Conservation (phyloP, 2,329 filamentous ascomycete genomes). For the Epichloe festucae region DNA sequence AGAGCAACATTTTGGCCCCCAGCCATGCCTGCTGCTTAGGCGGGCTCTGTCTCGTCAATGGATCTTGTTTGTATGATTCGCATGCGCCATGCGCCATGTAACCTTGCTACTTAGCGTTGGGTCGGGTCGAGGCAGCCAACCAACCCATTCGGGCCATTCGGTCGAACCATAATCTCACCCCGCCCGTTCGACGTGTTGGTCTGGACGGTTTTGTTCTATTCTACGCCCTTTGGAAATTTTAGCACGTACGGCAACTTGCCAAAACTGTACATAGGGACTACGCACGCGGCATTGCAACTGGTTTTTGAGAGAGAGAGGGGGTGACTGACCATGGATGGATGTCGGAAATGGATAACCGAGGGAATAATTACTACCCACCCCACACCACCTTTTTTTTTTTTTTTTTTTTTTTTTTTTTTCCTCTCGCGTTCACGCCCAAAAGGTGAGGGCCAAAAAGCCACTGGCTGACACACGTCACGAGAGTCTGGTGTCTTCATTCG, state of each 20-base stretch:
- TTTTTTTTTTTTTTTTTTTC: background rate
- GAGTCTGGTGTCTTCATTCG: background rate
- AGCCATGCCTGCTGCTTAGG: background rate
- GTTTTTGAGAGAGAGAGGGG: no score
- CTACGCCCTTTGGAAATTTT: no score
- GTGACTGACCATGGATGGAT: no score
- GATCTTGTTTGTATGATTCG: background rate
- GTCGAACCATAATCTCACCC: background rate
- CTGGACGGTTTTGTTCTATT: background rate
- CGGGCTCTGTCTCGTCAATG: background rate
- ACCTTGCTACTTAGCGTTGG: background rate
- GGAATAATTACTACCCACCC: background rate
- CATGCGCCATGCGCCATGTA: conserved; percentile 4
- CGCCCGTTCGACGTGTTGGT: background rate
- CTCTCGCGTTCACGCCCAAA: background rate
- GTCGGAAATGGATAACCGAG: no score
- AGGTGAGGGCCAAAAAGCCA: background rate
- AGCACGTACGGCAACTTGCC: background rate
- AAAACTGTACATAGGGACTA: no score
- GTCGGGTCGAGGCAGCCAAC: background rate
- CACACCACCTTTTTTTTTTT: background rate
- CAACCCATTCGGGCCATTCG: background rate
- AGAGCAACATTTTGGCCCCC: conserved; percentile 1
- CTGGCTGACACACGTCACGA: background rate
- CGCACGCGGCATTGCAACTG: no score